Evolutionary conservation across 306 rosid genomes (phyloP).

Genomic region (Medicago arabica): DNA sequence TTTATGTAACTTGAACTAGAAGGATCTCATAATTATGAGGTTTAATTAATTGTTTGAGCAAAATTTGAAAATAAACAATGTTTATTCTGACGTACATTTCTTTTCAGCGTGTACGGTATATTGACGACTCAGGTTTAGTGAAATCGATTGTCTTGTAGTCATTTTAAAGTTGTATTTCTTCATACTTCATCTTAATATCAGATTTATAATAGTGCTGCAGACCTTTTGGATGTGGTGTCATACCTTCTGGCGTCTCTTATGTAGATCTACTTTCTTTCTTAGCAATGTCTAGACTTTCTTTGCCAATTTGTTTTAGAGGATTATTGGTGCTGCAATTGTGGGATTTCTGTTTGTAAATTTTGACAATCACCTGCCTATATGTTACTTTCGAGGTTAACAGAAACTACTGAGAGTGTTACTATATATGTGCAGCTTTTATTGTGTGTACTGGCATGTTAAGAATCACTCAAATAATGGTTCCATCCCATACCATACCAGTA

Average conservation of each 20-base stretch:
- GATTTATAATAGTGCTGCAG: constrained; percentile 54
- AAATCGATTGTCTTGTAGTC: background rate
- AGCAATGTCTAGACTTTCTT: too few species aligned
- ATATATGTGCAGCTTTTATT: too few species aligned
- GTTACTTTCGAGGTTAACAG: too few species aligned
- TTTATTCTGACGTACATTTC: background rate
- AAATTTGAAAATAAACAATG: constrained; percentile 9
- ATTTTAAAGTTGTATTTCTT: background rate
- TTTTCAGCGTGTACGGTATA: constrained; percentile 81
- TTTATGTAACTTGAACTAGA: constrained; percentile 14
- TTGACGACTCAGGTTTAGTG: constrained; percentile 90
- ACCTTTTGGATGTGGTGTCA: constrained; percentile 98
- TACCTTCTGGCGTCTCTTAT: too few species aligned
- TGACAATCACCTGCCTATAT: too few species aligned
- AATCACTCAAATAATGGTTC: too few species aligned
- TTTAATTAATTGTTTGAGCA: constrained; percentile 27
- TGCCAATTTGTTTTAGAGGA: too few species aligned
- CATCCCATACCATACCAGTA: too few species aligned
- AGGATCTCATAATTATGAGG: background rate
- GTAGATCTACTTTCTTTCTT: too few species aligned
- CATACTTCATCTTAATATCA: background rate
- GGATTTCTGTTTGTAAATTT: constrained; percentile 86
- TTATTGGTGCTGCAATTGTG: constrained; percentile 92
- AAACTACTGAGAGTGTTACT: too few species aligned
- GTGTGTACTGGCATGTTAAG: too few species aligned